Percentiles rank a stretch among this genome's conserved stretches.
These are phyloP conservation scores for Botrytis fragariae DNA, from an alignment of 2,329 filamentous ascomycete species.

Conservation along the genomic window DNA sequence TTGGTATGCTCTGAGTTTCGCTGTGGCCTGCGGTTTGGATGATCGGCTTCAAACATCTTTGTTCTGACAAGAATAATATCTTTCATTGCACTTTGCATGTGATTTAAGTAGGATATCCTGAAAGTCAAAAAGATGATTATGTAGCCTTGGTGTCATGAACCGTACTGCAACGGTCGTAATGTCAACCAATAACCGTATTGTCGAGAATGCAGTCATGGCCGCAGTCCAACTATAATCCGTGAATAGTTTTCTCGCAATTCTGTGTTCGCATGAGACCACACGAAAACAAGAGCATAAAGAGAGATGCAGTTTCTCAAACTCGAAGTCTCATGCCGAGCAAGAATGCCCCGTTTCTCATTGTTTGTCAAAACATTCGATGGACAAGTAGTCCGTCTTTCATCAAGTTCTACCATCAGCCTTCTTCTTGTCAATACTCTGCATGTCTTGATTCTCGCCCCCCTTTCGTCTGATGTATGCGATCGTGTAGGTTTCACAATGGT, in stretches of 20 bases:
- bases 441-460: background rate
- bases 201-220: background rate
- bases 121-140: background rate
- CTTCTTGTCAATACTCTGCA: background rate
- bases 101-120: background rate
- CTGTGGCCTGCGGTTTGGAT: background rate
- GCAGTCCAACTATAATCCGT: background rate
- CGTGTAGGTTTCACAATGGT: background rate
- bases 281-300: background rate
- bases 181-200: background rate
- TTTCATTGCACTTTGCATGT: background rate
- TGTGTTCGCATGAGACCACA: background rate
- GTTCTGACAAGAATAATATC: background rate
- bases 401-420: background rate
- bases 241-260: background rate
- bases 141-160: background rate
- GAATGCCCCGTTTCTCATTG: background rate
- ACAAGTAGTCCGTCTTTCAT: background rate
- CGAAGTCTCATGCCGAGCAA: background rate
- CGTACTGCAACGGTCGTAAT: background rate
- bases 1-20: background rate
- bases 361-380: background rate
- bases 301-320: background rate
- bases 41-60: background rate
- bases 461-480: background rate